A percentile compares a stretch with the other conserved stretches of the same genome.
These are phyloP conservation scores for Populus trichocarpa DNA, from an alignment of 441 rosid genomes.

Conservation along the genomic window DNA sequence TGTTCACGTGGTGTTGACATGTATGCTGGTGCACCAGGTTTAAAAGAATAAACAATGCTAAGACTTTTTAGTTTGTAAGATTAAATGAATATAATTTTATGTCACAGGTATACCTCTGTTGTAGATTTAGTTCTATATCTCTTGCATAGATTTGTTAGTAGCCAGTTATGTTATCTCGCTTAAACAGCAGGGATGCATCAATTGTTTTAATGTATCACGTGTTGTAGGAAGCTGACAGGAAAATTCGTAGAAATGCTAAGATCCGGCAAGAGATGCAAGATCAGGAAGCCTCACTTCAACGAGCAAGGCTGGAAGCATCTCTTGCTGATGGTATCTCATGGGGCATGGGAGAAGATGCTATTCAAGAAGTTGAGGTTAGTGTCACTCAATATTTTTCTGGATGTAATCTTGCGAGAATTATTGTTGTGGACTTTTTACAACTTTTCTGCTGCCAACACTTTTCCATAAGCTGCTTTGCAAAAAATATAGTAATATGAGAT, in stretches of 20 bases:
- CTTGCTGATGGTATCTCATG: conserved; percentile 96
- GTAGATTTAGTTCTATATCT: neutral
- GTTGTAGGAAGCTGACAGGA: conserved; percentile 66
- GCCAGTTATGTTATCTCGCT: neutral
- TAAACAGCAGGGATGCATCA: neutral
- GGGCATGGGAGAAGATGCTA: conserved; percentile 99
- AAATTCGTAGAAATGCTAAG: conserved; percentile 60
- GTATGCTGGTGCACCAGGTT: neutral
- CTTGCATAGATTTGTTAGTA: neutral
- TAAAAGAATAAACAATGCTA: neutral
- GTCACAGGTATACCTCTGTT: neutral
- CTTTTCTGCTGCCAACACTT: neutral
- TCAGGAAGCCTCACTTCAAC: conserved; percentile 77
- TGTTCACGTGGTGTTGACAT: neutral
- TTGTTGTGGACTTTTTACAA: neutral
- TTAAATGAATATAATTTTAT: neutral
- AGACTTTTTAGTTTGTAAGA: neutral
- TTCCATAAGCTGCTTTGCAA: neutral
- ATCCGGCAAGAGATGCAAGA: conserved; percentile 53
- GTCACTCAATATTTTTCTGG: conserved; percentile 2
- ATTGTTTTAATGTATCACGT: conserved; percentile 11
- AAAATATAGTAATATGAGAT: neutral
- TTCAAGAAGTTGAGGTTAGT: conserved; percentile 89
- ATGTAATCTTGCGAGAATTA: neutral
- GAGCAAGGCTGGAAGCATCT: conserved; percentile 76